phyloP scores from a whole-genome alignment of 768 basidiomycete species.

The Lentinula edodes region DNA sequence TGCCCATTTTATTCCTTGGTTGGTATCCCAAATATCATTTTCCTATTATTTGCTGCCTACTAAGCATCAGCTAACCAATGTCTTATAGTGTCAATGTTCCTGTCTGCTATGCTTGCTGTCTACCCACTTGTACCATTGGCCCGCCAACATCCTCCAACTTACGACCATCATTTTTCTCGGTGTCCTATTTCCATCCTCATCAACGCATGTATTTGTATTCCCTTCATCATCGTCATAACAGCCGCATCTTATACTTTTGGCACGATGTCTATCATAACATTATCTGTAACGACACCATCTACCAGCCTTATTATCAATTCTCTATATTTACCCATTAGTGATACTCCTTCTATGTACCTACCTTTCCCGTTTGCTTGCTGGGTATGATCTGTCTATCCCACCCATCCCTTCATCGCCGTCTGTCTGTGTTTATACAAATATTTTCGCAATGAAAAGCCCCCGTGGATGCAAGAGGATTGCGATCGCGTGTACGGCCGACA shows the following conservation, averaged over 20 bases:
- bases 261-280: neutral
- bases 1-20: neutral
- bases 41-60: neutral
- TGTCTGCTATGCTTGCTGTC: neutral
- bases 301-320: neutral
- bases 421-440: no score
- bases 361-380: neutral
- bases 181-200: neutral
- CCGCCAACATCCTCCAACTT: neutral
- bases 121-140: neutral
- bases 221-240: neutral
- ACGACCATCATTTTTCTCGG: neutral
- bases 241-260: neutral
- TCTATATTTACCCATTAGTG: neutral
- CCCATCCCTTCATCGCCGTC: no score
- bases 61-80: neutral
- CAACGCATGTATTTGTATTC: slow-evolving; percentile 2
- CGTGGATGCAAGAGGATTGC: no score
- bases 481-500: no score
- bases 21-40: neutral
- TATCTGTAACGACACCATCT: neutral
- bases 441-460: no score
- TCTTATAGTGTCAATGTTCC: neutral
- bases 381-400: no score
- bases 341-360: neutral